Percentiles rank a stretch among this genome's conserved stretches.
Conservation (phyloP, 1,139 yeast species). For the Sugiyamaella castrensis region DNA sequence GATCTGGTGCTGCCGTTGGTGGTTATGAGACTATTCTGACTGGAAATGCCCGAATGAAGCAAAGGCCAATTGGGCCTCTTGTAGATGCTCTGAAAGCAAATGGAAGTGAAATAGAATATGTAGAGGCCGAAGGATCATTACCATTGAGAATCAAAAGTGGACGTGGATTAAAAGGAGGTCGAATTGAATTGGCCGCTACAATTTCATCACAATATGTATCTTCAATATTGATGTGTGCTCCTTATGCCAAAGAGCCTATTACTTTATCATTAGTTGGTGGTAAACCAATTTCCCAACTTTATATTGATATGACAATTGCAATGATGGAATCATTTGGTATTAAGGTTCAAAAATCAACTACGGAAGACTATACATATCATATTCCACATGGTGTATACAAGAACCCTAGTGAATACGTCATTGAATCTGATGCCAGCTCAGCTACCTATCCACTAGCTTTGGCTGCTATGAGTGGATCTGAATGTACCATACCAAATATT, state of each 20-base stretch:
- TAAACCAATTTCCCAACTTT: conserved; percentile 91
- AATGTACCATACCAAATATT: conserved; percentile 90
- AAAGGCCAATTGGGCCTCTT: conserved; percentile 94
- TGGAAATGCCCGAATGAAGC: conserved; percentile 97
- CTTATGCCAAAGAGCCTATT: conserved; percentile 86
- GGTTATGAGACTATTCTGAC: conserved; percentile 61
- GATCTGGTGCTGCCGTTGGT: conserved; percentile 38
- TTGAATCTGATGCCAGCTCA: conserved; percentile 98
- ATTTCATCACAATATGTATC: conserved; percentile 97
- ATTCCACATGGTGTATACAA: conserved; percentile 80
- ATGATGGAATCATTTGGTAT: conserved; percentile 94
- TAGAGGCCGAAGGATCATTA: conserved; percentile 75
- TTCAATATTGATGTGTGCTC: conserved; percentile 95
- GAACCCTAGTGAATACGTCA: conserved; percentile 80
- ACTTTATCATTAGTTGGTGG: conserved; percentile 91
- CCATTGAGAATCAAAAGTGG: conserved; percentile 76
- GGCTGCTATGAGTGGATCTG: conserved; percentile 96
- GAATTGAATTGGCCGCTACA: conserved; percentile 91
- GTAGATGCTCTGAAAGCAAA: conserved; percentile 84
- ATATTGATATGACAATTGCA: conserved; percentile 94
- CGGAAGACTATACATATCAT: conserved; percentile 79
- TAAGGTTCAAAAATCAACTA: conserved; percentile 62
- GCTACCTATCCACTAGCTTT: conserved; percentile 97
- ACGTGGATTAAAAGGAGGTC: conserved; percentile 78
- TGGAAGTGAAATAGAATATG: conserved; percentile 71